Conservation (phyloP, 306 rosid species). For the Cicer chorassanicum region DNA sequence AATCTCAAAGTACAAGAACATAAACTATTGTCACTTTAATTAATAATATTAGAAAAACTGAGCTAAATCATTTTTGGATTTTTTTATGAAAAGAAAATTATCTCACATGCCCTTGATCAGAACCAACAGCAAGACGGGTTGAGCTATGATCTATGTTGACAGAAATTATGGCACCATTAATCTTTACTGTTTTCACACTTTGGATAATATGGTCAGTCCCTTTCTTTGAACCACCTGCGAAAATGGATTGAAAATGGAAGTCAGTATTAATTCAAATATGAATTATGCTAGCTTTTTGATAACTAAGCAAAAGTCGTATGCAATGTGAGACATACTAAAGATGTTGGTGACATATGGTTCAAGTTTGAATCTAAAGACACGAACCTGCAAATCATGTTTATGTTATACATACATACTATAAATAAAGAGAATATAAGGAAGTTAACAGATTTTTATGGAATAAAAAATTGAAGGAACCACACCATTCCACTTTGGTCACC, state of each 20-base stretch:
- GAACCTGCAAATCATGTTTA: constrained; percentile 61
- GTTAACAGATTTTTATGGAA: constrained; percentile 14
- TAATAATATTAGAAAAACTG: too few relatives aligned
- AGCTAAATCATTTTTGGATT: background rate
- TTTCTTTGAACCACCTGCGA: constrained; percentile 76
- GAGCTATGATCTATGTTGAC: constrained; percentile 58
- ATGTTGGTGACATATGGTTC: constrained; percentile 73
- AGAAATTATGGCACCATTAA: constrained; percentile 63
- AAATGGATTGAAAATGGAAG: constrained; percentile 31
- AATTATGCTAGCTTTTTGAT: constrained; percentile 16
- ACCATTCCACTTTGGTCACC: constrained; percentile 94
- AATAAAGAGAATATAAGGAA: constrained; percentile 9
- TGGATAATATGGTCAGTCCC: constrained; percentile 74
- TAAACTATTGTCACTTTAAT: background rate
- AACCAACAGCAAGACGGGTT: constrained; percentile 80
- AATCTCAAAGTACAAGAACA: constrained; percentile 33
- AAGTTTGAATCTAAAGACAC: constrained; percentile 77
- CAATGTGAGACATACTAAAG: constrained; percentile 57
- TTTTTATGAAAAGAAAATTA: constrained; percentile 19
- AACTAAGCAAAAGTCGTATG: constrained; percentile 38
- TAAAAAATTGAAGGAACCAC: constrained; percentile 42
- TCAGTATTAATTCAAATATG: constrained; percentile 27
- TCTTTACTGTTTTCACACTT: constrained; percentile 68
- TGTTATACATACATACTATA: constrained; percentile 31
- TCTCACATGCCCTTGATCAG: constrained; percentile 90